Conservation (phyloP, 176 grass and related monocot genomes). For the Aegilops sharonensis region DNA sequence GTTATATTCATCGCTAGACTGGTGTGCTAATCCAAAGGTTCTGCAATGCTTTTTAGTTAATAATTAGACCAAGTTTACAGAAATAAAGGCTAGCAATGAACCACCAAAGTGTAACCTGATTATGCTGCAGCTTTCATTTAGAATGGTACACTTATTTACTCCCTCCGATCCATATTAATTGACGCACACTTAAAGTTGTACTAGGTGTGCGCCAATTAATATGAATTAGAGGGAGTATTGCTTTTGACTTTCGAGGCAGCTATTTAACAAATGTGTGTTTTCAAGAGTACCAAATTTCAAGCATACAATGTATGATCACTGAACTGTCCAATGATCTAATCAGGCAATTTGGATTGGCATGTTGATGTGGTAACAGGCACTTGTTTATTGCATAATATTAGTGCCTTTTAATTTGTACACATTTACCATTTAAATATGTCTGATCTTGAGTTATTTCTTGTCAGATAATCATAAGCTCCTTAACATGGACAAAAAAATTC, state of each 20-base stretch:
- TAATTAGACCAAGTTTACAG: not conserved
- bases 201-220: too few species aligned
- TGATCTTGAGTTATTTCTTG: slow-evolving; percentile 35
- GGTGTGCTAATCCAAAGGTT: not conserved
- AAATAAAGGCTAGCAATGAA: not conserved
- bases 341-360: slow-evolving; percentile 19
- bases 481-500: slow-evolving; percentile 30
- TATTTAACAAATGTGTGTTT: not conserved
- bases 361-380: not conserved
- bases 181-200: too few species aligned
- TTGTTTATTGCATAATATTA: slow-evolving; percentile 16
- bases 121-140: slow-evolving; percentile 24
- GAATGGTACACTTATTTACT: not conserved
- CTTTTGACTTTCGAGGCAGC: not conserved
- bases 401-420: not conserved
- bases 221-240: not conserved
- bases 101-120: not conserved
- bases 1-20: not conserved
- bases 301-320: not conserved
- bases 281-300: not conserved
- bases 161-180: too few species aligned
- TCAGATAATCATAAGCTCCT: slow-evolving; percentile 36
- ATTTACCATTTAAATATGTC: slow-evolving; percentile 5
- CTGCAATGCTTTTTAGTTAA: slow-evolving; percentile 13
- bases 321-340: slow-evolving; percentile 33